Evolutionary conservation across 495 filamentous ascomycete genomes (phyloP), one percentile per base, ranked within the genome.

Genomic region (Penicillium chermesinum): DNA sequence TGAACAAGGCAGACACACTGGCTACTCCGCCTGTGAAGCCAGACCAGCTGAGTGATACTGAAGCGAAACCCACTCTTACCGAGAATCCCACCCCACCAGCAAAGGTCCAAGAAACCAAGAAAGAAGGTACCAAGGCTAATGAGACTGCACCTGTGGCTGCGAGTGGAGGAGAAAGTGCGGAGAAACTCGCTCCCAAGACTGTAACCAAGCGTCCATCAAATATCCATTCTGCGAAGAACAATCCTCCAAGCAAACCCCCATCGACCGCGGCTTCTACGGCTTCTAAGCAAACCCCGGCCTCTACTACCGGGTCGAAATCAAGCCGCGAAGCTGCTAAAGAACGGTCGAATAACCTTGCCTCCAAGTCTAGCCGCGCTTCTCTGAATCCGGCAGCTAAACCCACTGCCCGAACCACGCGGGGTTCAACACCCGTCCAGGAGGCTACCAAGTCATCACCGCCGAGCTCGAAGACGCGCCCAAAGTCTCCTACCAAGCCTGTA

Each of bases 401-500:
- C 1, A 38, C 64, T 12, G 10, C 65, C n/a, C 55, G 67, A 25
- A 30, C 60, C 20, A 52, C 50, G 38, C 64, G 69, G 3, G 54
- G 70, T 27, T 58, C 62, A 15, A 67, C 66, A 4, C 62, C 68
- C 3, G 54, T 62, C 13, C 59, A 62, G 6, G 69, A 70, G 13
- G 25, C 41, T 25, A 37, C 55, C 13, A 70, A 66, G 50, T 30
- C 64, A 19, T 41, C 64, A 3, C 42, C 56, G 12, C 44, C 57
- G 35, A 54, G 62, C 33, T 50, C 66, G 25, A 87, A 85, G 57
- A 73, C 82, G 16, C 77, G 74, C 54, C 62, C 78, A 13, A 84
- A 77, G 52, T 87, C 86, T 14, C 83, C 85, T 1, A 84, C 83
- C 6, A 76, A 74, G 40, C 77, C 85, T 13, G 67, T 79, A 53